Evolutionary conservation across 176 grass and related monocot genomes (phyloP), one percentile per base, ranked within the genome.

Genomic region (Elymus sibiricus): DNA sequence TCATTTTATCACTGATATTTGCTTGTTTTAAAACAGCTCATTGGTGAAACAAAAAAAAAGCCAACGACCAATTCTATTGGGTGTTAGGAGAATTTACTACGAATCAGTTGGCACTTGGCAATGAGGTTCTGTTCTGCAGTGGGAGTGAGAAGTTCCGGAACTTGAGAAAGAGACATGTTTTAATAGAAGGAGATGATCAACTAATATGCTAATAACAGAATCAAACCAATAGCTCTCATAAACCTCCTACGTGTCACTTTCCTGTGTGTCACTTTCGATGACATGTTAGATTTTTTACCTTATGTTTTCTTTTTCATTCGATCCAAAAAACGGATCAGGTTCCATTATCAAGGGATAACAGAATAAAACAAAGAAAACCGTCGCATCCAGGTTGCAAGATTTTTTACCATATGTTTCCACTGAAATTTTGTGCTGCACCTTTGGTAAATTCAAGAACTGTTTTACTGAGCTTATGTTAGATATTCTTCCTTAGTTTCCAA

Each of bases 11-110:
- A 56, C 74, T 81, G 69, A 59, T 80, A 76, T 78, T 66, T 88
- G 86, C 78, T 86, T 35, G 74, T 39, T n/a, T 43, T 79, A 55
- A 86, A 65, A 39, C 75, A 83, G 85, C 80, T 83, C 85, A 91
- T 69, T 56, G 27, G 87, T 93, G 93, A 88, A 95, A 95, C 70
- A 91, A 95, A 88, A 93, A 43, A 43, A 43, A 38, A 38, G 37
- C 40, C 40, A 43, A 43, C 8, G 8, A 11, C 40, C 40, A 43
- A 43, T 43, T 43, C 10, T 43, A 43, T 43, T 43, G 40, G 40
- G 40, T 43, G 91, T 80, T 85, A 95, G 93, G 71, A 89, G 89
- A 76, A 98, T 93, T 93, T 93, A 98, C 81, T 95, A 95, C 43
- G 87, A 98, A 80, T 70, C 87, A 88, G 25, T 85, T 32, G 89